Percentiles rank a stretch among this genome's conserved stretches.
These are phyloP conservation scores for Blastobotrys proliferans DNA, from an alignment of 1,139 yeast species.

Conservation along the genomic window DNA sequence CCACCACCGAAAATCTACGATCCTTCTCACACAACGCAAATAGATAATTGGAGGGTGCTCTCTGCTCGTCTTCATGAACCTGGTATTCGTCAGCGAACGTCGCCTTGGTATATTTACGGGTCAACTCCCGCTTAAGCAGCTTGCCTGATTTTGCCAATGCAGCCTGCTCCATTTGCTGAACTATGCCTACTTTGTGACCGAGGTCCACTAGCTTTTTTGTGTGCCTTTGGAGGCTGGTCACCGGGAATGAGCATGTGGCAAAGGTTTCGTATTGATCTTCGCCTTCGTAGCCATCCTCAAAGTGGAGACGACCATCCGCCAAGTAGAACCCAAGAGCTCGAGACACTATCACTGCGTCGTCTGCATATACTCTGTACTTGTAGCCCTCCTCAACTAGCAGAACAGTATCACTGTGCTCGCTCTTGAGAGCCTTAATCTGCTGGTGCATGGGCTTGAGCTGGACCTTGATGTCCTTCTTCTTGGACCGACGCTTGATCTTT, in stretches of 20 bases:
- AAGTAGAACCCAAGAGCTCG: conserved; percentile 64
- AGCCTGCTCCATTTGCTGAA: conserved; percentile 79
- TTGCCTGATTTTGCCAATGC: conserved; percentile 59
- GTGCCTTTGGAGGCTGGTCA: conserved; percentile 62
- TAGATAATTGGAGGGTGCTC: conserved; percentile 22
- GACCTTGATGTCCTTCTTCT: conserved; percentile 2
- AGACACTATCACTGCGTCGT: conserved; percentile 73
- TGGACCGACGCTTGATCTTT: conserved; percentile 10
- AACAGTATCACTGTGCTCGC: conserved; percentile 57
- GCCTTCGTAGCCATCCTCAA: conserved; percentile 43
- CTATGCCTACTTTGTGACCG: conserved; percentile 70
- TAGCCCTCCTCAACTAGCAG: conserved; percentile 87
- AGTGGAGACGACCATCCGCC: conserved; percentile 57
- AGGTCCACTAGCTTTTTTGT: conserved; percentile 44
- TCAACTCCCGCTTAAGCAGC: conserved; percentile 63
- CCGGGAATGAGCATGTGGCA: conserved; percentile 85
- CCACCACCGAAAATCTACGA: conserved; percentile 46
- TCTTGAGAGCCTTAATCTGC: conserved; percentile 66
- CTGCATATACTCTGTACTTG: conserved; percentile 80
- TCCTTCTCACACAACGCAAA: conserved; percentile 21
- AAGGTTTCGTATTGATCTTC: conserved; percentile 49
- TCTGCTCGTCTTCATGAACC: neutral
- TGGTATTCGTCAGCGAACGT: conserved; percentile 59
- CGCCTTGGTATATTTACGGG: conserved; percentile 76
- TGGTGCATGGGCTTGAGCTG: conserved; percentile 35